These are phyloP conservation scores for Tulasnella calospora DNA, from an alignment of 768 basidiomycete genomes.

Conservation along the genomic window DNA sequence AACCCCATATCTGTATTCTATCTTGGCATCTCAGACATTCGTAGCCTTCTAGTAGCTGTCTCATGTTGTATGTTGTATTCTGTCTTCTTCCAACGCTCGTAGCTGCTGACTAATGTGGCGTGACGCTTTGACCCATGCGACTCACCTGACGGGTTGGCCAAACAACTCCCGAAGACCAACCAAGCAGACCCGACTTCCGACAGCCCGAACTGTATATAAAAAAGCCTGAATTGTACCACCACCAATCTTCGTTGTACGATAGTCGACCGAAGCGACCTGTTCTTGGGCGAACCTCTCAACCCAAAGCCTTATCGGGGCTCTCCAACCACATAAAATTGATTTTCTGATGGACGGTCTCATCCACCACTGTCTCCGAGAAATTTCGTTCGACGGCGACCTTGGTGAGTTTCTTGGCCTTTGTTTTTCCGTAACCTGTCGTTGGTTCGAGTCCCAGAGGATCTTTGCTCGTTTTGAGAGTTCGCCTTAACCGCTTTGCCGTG, in stretches of 20 bases:
- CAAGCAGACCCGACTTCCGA: not conserved
- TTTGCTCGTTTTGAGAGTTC: constrained; percentile 30
- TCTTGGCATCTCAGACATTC: not conserved
- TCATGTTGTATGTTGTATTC: not conserved
- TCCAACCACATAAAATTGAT: constrained; percentile 6
- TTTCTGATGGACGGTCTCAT: constrained; percentile 79
- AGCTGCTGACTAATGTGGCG: not conserved
- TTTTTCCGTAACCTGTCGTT: not conserved
- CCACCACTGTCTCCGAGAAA: constrained; percentile 75
- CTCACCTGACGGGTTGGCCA: constrained; percentile 5
- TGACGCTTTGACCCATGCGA: not conserved
- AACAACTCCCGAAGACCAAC: not conserved
- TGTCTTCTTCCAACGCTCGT: not conserved
- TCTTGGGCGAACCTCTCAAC: not conserved
- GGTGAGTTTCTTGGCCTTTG: constrained; percentile 50
- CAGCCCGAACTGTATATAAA: not conserved
- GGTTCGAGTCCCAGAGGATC: constrained; percentile 18
- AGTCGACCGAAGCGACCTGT: not conserved
- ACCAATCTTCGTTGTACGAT: not conserved
- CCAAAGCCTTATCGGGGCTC: not conserved
- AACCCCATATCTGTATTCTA: not conserved
- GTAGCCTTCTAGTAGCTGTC: not conserved
- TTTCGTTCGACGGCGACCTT: constrained; percentile 85
- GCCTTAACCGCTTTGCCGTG: constrained; percentile 26
- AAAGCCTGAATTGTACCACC: not conserved